Percentiles rank a stretch among this genome's conserved stretches.
Evolutionary conservation across 305 asterid species (phyloP).

Genomic region (Ilex paraguariensis): DNA sequence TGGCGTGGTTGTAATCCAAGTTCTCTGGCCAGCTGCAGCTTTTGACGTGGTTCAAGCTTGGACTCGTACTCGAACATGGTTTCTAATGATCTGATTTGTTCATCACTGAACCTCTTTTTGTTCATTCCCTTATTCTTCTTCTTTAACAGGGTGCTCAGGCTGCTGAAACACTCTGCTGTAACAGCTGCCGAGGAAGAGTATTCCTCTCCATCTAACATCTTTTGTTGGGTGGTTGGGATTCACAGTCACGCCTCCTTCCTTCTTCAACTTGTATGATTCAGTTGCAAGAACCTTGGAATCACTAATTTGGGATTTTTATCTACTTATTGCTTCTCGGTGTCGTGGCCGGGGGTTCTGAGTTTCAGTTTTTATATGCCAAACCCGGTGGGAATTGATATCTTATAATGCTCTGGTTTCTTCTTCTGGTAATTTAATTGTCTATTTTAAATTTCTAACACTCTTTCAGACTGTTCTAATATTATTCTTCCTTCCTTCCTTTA

Average conservation of each 20-base stretch:
- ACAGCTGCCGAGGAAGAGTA: slow-evolving; percentile 10
- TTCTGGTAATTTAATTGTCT: too few species aligned
- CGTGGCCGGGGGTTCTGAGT: too few species aligned
- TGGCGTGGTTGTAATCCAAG: slow-evolving; percentile 54
- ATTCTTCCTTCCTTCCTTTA: too few species aligned
- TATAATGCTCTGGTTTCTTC: too few species aligned
- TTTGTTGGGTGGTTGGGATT: slow-evolving; percentile 1
- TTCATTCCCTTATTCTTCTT: slow-evolving; percentile 27
- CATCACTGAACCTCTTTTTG: slow-evolving; percentile 46
- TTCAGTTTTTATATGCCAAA: too few species aligned
- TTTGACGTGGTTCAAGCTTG: slow-evolving; percentile 38
- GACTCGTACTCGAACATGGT: slow-evolving; percentile 34
- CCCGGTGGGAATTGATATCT: too few species aligned
- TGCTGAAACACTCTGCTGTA: slow-evolving; percentile 6
- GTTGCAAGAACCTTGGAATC: too few species aligned
- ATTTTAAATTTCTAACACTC: too few species aligned
- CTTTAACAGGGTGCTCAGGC: not conserved
- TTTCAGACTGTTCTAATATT: too few species aligned
- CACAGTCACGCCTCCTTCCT: not conserved
- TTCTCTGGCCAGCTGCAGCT: slow-evolving; percentile 33
- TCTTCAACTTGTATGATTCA: too few species aligned
- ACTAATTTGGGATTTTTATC: too few species aligned
- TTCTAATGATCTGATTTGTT: slow-evolving; percentile 34
- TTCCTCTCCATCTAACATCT: slow-evolving; percentile 25
- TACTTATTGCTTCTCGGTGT: too few species aligned